phyloP scores from a whole-genome alignment of 768 basidiomycete species.

The Mycena rebaudengoi region DNA sequence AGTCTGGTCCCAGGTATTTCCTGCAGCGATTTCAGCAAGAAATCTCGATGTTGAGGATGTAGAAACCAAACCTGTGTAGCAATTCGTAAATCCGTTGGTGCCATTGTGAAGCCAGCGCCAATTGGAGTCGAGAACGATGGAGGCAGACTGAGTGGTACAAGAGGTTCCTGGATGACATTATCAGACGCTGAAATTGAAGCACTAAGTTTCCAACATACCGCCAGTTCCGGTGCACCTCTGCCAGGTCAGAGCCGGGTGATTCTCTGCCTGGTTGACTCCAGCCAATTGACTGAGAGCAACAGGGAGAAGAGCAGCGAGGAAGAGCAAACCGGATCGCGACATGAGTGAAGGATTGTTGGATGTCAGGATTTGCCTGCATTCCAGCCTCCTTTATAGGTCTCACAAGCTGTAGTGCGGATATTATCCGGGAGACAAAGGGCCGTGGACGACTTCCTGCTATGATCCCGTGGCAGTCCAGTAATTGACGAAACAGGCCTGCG shows the following conservation, averaged over 20 bases:
- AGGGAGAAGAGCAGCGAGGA: constrained; percentile 33
- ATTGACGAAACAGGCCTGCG: too few relatives aligned
- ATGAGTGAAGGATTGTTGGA: not conserved
- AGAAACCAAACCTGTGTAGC: constrained; percentile 50
- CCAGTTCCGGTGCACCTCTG: constrained; percentile 48
- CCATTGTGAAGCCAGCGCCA: constrained; percentile 52
- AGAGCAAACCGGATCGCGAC: constrained; percentile 11
- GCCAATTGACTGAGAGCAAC: constrained; percentile 52
- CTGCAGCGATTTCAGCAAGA: constrained; percentile 17
- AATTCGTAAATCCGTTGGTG: constrained; percentile 45
- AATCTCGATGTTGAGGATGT: not conserved
- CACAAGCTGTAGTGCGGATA: too few relatives aligned
- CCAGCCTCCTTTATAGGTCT: too few relatives aligned
- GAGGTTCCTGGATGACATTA: constrained; percentile 5
- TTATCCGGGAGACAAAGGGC: too few relatives aligned
- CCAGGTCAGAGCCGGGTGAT: constrained; percentile 51
- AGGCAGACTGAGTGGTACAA: constrained; percentile 42
- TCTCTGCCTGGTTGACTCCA: constrained; percentile 54
- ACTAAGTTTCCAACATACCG: constrained; percentile 8
- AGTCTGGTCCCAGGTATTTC: constrained; percentile 60
- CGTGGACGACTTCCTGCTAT: too few relatives aligned
- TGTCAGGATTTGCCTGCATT: too few relatives aligned
- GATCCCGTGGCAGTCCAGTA: too few relatives aligned
- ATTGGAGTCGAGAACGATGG: too few relatives aligned
- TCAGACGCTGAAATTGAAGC: not conserved